A percentile compares a stretch with the other conserved stretches of the same genome.
phyloP scores from a whole-genome alignment of 164 flowering plant species.

The Piper longum region DNA sequence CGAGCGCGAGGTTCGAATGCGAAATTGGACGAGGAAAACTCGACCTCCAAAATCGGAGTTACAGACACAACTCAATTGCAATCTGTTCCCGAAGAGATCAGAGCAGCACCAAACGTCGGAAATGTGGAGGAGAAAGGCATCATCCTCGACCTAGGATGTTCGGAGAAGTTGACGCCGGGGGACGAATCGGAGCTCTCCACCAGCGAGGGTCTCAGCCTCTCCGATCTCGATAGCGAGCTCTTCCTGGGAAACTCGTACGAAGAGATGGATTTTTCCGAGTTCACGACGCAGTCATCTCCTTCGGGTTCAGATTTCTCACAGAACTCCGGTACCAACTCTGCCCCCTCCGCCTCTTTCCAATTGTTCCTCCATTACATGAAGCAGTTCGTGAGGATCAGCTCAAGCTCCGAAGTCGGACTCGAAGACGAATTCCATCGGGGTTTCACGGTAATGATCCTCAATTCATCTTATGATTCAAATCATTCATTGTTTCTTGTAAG shows the following conservation, averaged over 20 bases:
- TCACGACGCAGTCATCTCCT: slow-evolving; percentile 26
- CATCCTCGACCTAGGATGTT: slow-evolving; percentile 39
- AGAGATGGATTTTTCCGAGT: slow-evolving; percentile 32
- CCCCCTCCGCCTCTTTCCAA: slow-evolving; percentile 41
- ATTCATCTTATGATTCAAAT: not conserved
- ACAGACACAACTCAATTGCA: not conserved
- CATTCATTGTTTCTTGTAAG: not conserved
- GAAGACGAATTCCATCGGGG: slow-evolving; percentile 20
- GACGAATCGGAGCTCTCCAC: slow-evolving; percentile 25
- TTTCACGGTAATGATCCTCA: slow-evolving; percentile 17
- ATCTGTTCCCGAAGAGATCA: no score
- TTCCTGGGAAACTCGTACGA: slow-evolving; percentile 13
- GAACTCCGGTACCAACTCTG: slow-evolving; percentile 24
- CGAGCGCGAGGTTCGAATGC: not conserved
- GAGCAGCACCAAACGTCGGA: no score
- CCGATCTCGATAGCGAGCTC: slow-evolving; percentile 29
- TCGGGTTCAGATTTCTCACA: slow-evolving; percentile 64
- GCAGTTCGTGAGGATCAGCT: slow-evolving; percentile 20
- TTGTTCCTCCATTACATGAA: slow-evolving; percentile 35
- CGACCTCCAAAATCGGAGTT: not conserved
- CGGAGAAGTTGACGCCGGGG: slow-evolving; percentile 26
- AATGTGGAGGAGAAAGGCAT: no score
- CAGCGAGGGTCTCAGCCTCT: slow-evolving; percentile 18
- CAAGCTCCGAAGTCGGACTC: slow-evolving; percentile 1
- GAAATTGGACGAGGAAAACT: not conserved